Evolutionary conservation across 148 eudicot genomes (phyloP).

Genomic region (Spergularia marina): DNA sequence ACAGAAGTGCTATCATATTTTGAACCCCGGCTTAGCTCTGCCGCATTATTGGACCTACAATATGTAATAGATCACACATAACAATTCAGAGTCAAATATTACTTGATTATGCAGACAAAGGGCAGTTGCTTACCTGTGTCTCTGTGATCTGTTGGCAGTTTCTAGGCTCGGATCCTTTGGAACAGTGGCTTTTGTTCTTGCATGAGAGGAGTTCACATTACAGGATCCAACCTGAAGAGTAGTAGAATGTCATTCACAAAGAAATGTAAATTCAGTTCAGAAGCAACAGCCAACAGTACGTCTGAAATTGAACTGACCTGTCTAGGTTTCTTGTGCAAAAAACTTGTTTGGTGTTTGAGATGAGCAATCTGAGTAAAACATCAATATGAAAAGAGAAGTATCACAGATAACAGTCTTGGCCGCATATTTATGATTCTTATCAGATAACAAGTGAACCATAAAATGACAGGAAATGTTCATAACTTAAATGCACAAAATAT

Average conservation of each 20-base stretch:
- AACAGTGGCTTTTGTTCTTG: constrained; percentile 51
- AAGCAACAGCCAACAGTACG: neutral
- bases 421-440: too few species aligned
- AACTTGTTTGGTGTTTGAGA: constrained; percentile 54
- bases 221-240: constrained; percentile 30
- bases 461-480: neutral
- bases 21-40: constrained; percentile 32
- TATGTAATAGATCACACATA: constrained; percentile 15
- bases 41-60: constrained; percentile 49
- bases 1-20: constrained; percentile 26
- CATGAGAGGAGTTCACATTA: constrained; percentile 25
- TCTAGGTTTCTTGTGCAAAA: constrained; percentile 55
- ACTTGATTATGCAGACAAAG: neutral
- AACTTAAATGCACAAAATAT: neutral
- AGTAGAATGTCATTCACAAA: constrained; percentile 1
- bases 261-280: neutral
- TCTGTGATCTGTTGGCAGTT: constrained; percentile 70
- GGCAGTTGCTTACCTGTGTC: constrained; percentile 43
- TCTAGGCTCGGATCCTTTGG: constrained; percentile 70
- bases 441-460: too few species aligned
- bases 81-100: neutral
- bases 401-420: neutral
- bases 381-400: constrained; percentile 8
- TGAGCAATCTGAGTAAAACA: constrained; percentile 54
- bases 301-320: constrained; percentile 33